A percentile compares a stretch with the other conserved stretches of the same genome.
Conservation (phyloP, 495 filamentous ascomycete species). For the Letharia columbiana region DNA sequence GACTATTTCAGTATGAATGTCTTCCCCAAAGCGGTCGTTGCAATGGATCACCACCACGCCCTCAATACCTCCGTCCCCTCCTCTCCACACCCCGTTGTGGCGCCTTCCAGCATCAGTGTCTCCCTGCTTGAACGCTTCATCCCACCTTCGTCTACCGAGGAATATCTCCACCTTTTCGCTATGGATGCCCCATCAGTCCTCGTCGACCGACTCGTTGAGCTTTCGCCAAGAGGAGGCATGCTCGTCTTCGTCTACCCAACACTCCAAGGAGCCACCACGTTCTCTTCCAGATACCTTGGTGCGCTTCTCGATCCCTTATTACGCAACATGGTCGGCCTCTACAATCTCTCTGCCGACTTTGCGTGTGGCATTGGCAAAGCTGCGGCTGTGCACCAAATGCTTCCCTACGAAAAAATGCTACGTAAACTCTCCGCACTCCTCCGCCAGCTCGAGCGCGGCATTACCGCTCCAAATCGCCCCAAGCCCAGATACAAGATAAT, state of each 20-base stretch:
- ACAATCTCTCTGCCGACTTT: slow-evolving; percentile 54
- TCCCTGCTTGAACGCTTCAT: slow-evolving; percentile 65
- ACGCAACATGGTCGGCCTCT: slow-evolving; percentile 54
- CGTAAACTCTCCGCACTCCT: slow-evolving; percentile 44
- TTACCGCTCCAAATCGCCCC: slow-evolving; percentile 26
- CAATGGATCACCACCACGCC: slow-evolving; percentile 45
- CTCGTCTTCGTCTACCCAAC: slow-evolving; percentile 67
- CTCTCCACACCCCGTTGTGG: slow-evolving; percentile 53
- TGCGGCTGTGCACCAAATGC: slow-evolving; percentile 49
- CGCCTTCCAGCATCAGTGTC: slow-evolving; percentile 54
- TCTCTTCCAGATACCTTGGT: slow-evolving; percentile 55
- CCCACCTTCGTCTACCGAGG: slow-evolving; percentile 51
- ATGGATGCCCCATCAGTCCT: slow-evolving; percentile 50
- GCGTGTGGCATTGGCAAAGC: slow-evolving; percentile 49
- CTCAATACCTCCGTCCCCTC: slow-evolving; percentile 34
- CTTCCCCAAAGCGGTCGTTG: slow-evolving; percentile 44
- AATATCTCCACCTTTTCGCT: slow-evolving; percentile 54
- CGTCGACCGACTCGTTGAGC: slow-evolving; percentile 58
- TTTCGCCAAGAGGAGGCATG: slow-evolving; percentile 50
- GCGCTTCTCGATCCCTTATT: slow-evolving; percentile 61
- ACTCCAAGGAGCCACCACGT: slow-evolving; percentile 51
- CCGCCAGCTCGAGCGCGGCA: slow-evolving; percentile 30
- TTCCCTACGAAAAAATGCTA: slow-evolving; percentile 48
- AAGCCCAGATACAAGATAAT: slow-evolving; percentile 42
- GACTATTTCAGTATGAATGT: slow-evolving; percentile 51